Evolutionary conservation across 1,139 yeast species (phyloP).

Genomic region (Kodamaea sp.): DNA sequence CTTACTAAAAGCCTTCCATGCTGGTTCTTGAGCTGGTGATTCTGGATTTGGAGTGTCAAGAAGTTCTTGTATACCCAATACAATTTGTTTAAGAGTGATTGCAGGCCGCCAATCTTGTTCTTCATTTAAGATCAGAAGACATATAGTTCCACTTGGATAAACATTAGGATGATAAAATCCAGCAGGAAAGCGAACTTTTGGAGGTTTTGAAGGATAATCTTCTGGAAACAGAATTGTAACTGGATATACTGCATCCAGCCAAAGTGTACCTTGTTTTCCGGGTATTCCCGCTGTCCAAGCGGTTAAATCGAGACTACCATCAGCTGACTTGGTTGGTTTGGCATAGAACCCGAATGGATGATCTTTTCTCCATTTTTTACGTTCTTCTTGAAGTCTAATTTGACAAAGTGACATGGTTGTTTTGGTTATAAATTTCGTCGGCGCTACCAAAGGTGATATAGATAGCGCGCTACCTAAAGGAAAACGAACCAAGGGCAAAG

Average conservation of each 20-base stretch:
- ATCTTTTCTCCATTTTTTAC: slow-evolving; percentile 97
- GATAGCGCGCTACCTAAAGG: too few species aligned
- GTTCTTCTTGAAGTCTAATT: slow-evolving; percentile 78
- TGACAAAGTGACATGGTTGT: slow-evolving; percentile 52
- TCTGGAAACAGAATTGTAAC: slow-evolving; percentile 77
- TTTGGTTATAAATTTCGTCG: neutral
- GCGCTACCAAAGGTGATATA: slow-evolving; percentile 1
- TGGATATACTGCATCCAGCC: slow-evolving; percentile 92
- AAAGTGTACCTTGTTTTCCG: slow-evolving; percentile 78
- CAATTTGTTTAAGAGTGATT: slow-evolving; percentile 83
- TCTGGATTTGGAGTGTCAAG: slow-evolving; percentile 87
- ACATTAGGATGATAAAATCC: slow-evolving; percentile 95
- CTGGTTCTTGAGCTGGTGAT: slow-evolving; percentile 97
- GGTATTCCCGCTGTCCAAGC: slow-evolving; percentile 96
- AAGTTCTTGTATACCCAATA: slow-evolving; percentile 88
- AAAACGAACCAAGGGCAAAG: too few species aligned
- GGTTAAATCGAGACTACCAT: slow-evolving; percentile 82
- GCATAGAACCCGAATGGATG: slow-evolving; percentile 98
- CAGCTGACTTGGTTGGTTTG: slow-evolving; percentile 71
- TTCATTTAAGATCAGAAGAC: slow-evolving; percentile 88
- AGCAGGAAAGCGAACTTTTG: slow-evolving; percentile 82
- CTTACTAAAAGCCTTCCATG: slow-evolving; percentile 80
- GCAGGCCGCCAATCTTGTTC: slow-evolving; percentile 99
- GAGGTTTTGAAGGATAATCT: slow-evolving; percentile 96
- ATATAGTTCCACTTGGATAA: slow-evolving; percentile 94